Base-by-base conservation (phyloP, 495 filamentous ascomycete species). In the Niebla homalea region DNA sequence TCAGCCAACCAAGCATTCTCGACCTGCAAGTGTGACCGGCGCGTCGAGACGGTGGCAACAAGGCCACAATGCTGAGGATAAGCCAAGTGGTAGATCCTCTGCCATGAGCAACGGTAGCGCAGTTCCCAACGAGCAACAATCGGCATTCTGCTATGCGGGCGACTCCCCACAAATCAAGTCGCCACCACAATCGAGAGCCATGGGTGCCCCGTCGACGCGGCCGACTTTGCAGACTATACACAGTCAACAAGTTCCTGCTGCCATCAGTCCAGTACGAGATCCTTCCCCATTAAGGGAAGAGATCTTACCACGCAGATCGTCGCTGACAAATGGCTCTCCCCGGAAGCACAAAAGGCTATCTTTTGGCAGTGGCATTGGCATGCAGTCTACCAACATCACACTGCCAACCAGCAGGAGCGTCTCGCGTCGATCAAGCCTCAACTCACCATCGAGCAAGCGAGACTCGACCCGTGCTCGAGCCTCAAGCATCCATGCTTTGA, bases 11-110 rank as follows among this genome's bases (percentile, higher is more conserved):
- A 52, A 51, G 25, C 48, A 58, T 23, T 60, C 63, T 8, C 29
- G 46, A 25, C 63, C 69, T 29, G 42, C 51, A 15, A 60, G 64
- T 22, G 38, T 52, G 44, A 26, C 2, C 43, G 29, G 22, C 45
- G 11, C 19, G 3, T 18, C 21, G 4, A 62, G 64, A 25, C 60
- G 36, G 59, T 54, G 37, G 53, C 58, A 22, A 50, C 52, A 43
- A 56, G 77, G 69, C 5, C 83, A 84, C 51, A 68, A 83, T 54
- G 73, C 71, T 6, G 40, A 47, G 3, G 36, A 36, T 36, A 26
- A 35, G 3, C 18, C 42, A 16, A 36, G 48, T 22, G 50, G 36
- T 22, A 49, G 45, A 25, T 29, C 21, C 3, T 49, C 42, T n/a
- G 44, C 48, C 37, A 37, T 35, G 25, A 52, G 49, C 25, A 51